phyloP scores from a whole-genome alignment of 805 yeast species.

The Diddensiella caesifluorescens region DNA sequence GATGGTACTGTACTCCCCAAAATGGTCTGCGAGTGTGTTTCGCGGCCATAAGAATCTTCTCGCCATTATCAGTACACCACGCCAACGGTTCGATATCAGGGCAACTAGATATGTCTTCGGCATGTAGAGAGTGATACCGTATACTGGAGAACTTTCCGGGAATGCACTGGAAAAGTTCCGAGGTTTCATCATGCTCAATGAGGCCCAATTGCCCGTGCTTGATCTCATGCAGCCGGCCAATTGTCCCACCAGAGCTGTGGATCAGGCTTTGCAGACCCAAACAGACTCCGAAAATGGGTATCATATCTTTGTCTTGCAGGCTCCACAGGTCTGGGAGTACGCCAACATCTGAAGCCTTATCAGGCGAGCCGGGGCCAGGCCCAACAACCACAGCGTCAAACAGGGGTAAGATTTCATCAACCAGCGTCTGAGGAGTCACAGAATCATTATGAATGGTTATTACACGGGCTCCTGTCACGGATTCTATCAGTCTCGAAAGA shows the following conservation, averaged over 20 bases:
- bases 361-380: slow-evolving; percentile 97
- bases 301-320: slow-evolving; percentile 27
- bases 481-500: slow-evolving; percentile 55
- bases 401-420: slow-evolving; percentile 40
- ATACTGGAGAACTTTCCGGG: slow-evolving; percentile 57
- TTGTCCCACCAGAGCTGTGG: slow-evolving; percentile 50
- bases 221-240: slow-evolving; percentile 50
- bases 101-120: slow-evolving; percentile 21
- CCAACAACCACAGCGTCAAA: slow-evolving; percentile 82
- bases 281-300: slow-evolving; percentile 88
- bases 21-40: slow-evolving; percentile 57
- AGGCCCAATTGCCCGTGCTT: slow-evolving; percentile 82
- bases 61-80: slow-evolving; percentile 42
- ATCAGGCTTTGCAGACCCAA: slow-evolving; percentile 87
- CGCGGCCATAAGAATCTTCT: slow-evolving; percentile 74
- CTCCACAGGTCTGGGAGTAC: slow-evolving; percentile 56
- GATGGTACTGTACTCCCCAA: slow-evolving; percentile 95
- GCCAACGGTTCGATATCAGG: slow-evolving; percentile 25
- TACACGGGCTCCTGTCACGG: slow-evolving; percentile 46
- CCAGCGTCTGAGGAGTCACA: slow-evolving; percentile 31
- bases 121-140: slow-evolving; percentile 83
- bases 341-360: slow-evolving; percentile 59
- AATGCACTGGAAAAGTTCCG: slow-evolving; percentile 39
- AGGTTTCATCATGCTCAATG: slow-evolving; percentile 33
- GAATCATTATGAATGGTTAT: slow-evolving; percentile 61